phyloP scores from a whole-genome alignment of 805 yeast species.

The Yamadazyma sp. region DNA sequence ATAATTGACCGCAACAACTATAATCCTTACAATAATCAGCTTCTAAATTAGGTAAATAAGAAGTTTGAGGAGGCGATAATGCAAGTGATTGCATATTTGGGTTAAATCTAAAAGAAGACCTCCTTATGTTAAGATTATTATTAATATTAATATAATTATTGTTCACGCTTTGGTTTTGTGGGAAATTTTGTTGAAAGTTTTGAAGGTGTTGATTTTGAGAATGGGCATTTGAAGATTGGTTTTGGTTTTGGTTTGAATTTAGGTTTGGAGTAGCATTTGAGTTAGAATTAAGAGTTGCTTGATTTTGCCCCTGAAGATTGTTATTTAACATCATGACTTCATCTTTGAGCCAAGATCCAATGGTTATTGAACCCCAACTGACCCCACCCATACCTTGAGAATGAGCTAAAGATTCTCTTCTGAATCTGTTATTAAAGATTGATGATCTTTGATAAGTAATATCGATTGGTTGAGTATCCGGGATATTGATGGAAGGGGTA shows the following conservation, averaged over 20 bases:
- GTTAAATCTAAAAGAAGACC: slow-evolving; percentile 34
- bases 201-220: no score
- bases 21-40: slow-evolving; percentile 97
- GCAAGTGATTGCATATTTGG: slow-evolving; percentile 19
- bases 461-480: slow-evolving; percentile 42
- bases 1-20: slow-evolving; percentile 88
- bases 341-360: slow-evolving; percentile 94
- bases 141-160: not conserved
- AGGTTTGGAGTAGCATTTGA: not conserved
- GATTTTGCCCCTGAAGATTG: slow-evolving; percentile 4
- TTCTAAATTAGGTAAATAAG: slow-evolving; percentile 88
- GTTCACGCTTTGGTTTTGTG: slow-evolving; percentile 1
- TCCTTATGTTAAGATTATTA: slow-evolving; percentile 12
- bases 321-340: slow-evolving; percentile 66
- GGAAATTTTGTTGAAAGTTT: not conserved
- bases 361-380: slow-evolving; percentile 93
- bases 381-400: slow-evolving; percentile 98
- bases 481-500: slow-evolving; percentile 27
- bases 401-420: slow-evolving; percentile 91
- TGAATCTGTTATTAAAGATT: slow-evolving; percentile 47
- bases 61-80: slow-evolving; percentile 64
- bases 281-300: not conserved
- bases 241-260: slow-evolving; percentile 7
- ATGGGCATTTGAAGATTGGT: not conserved
- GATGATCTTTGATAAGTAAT: slow-evolving; percentile 41